phyloP scores from a whole-genome alignment of 2,329 filamentous ascomycete genomes.

The Phyllosticta paracitricarpa region DNA sequence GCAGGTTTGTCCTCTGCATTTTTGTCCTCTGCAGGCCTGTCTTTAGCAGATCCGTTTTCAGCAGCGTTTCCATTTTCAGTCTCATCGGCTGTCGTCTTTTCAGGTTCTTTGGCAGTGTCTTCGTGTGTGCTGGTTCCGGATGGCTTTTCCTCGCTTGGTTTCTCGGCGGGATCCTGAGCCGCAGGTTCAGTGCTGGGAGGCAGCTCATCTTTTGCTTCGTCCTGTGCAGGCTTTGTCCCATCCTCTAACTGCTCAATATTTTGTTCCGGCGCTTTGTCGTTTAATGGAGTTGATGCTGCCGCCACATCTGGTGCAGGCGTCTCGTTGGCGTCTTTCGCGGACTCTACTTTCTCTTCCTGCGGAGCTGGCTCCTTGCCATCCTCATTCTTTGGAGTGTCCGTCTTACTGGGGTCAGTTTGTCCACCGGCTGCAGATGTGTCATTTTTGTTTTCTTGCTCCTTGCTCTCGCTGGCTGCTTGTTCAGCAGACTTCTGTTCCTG shows the following conservation, averaged over 20 bases:
- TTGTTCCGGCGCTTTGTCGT: neutral
- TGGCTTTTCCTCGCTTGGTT: neutral
- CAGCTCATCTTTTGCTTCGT: neutral
- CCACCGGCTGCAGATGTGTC: neutral
- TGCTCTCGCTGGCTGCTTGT: neutral
- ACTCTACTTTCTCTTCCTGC: neutral
- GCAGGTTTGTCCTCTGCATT: neutral
- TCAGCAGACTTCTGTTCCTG: neutral
- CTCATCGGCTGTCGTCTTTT: neutral
- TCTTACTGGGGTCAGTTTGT: neutral
- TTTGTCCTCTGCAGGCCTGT: neutral
- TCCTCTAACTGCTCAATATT: neutral
- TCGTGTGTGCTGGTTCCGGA: slow-evolving; percentile 1
- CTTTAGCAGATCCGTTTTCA: neutral
- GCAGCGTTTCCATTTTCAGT: neutral
- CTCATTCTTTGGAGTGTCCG: neutral
- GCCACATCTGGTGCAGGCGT: neutral
- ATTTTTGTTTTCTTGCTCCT: neutral
- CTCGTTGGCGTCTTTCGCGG: neutral
- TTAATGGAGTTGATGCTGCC: neutral
- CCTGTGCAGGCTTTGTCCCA: neutral
- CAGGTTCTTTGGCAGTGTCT: slow-evolving; percentile 10
- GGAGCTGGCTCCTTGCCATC: neutral
- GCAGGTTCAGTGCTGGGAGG: neutral
- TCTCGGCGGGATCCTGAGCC: neutral